Evolutionary conservation across 495 filamentous ascomycete genomes (phyloP).

Genomic region (Symbiotaphrina buchneri): DNA sequence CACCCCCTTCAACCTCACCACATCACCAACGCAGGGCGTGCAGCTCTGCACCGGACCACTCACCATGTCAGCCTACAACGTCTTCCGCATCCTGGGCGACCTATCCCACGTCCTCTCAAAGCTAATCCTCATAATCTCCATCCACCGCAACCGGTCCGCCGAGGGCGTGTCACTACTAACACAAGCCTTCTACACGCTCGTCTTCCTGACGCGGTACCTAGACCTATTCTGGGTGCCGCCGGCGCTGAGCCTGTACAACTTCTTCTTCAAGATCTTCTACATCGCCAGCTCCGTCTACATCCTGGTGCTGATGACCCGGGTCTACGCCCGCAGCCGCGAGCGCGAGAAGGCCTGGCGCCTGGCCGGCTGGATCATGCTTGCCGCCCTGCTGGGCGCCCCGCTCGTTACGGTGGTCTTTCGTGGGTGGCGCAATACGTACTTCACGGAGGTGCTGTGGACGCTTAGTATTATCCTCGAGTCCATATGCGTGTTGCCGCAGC

Average conservation of each 20-base stretch:
- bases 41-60: too few relatives aligned
- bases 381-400: constrained; percentile 35
- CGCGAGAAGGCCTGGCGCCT: constrained; percentile 81
- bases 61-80: too few relatives aligned
- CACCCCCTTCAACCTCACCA: too few relatives aligned
- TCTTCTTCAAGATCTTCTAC: constrained; percentile 70
- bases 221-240: constrained; percentile 38
- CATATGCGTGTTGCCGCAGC: constrained; percentile 73
- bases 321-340: constrained; percentile 75
- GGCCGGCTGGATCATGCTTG: constrained; percentile 36
- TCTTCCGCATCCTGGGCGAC: constrained; percentile 67
- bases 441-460: constrained; percentile 59
- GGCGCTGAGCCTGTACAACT: constrained; percentile 30
- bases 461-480: constrained; percentile 87
- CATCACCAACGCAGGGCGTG: too few relatives aligned
- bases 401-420: constrained; percentile 42
- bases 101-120: constrained; percentile 67
- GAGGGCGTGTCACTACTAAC: constrained; percentile 94
- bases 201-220: constrained; percentile 74
- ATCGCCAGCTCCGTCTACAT: constrained; percentile 70
- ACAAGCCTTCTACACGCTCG: constrained; percentile 65
- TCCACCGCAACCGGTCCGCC: constrained; percentile 68
- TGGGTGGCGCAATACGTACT: constrained; percentile 8
- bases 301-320: constrained; percentile 62
- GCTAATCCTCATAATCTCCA: constrained; percentile 74